phyloP scores from a whole-genome alignment of 2,329 filamentous ascomycete species.

The Hymenoscyphus albidus region DNA sequence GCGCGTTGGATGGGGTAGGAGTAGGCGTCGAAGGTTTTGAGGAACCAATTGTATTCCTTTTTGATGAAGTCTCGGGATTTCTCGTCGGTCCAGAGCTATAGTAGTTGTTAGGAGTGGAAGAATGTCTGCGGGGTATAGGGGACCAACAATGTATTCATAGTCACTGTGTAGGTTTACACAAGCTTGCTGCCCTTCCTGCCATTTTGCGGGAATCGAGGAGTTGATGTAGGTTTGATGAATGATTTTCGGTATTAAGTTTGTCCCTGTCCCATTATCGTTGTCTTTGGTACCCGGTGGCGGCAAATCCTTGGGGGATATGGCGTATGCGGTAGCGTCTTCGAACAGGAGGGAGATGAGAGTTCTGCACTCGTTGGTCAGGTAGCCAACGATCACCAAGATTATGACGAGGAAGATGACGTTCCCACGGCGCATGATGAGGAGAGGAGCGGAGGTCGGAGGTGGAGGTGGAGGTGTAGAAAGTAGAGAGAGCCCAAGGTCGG shows the following conservation, averaged over 20 bases:
- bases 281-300: constrained; percentile 60
- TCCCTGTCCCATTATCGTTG: constrained; percentile 47
- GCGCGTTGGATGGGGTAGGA: constrained; percentile 72
- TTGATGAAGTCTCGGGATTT: constrained; percentile 68
- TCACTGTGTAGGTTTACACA: constrained; percentile 65
- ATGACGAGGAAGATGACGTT: constrained; percentile 43
- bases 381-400: constrained; percentile 59
- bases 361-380: constrained; percentile 64
- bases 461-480: not conserved
- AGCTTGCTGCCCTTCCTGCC: constrained; percentile 62
- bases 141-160: constrained; percentile 66
- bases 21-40: constrained; percentile 71
- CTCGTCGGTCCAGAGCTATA: constrained; percentile 71
- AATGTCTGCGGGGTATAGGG: not conserved
- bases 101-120: not conserved
- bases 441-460: not conserved
- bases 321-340: constrained; percentile 62
- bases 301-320: constrained; percentile 62
- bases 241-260: constrained; percentile 69
- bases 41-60: constrained; percentile 72
- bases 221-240: constrained; percentile 76
- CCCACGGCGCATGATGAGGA: constrained; percentile 33
- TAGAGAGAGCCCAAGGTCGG: not conserved
- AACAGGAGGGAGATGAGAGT: constrained; percentile 68
- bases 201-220: constrained; percentile 61